Evolutionary conservation across 2,329 filamentous ascomycete species (phyloP), one percentile per base, ranked within the genome.

Genomic region (Talaromyces sp.): DNA sequence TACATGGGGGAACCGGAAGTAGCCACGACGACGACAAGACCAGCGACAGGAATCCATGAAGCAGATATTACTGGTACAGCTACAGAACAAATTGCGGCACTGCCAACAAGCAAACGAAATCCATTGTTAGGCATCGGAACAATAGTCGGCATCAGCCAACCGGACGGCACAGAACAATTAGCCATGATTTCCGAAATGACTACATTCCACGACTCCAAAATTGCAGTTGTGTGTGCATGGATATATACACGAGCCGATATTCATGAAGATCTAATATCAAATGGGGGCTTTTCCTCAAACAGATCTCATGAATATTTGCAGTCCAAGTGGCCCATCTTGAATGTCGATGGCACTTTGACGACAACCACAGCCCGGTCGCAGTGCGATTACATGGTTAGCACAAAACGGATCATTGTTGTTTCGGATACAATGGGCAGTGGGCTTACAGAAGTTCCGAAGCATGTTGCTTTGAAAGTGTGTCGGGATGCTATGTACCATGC

Each of bases 361-460:
- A 41, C 31, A n/a, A 19, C 11, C 10, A 5, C 36, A 10, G 25
- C 41, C 10, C 48, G 45, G 8, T 35, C 39, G 8, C 41, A 35
- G n/a, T 53, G 45, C 10, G 52, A 59, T 17, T 59, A 59, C 15
- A 56, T 59, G 43, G 28, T 52, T 4, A 59, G 57, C 25, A 59
- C 57, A 21, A 45, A 52, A 36, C 45, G 57, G 2, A 59, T 52
- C 10, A 56, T 59, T 56, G 53, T 40, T 1, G 31, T 59, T n/a
- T 59, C 36, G 35, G 57, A 51, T 33, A 3, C 22, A 9, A 39
- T 28, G 22, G 43, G 45, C 37, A 40, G 31, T 1, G 37, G 11
- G 31, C 22, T 56, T 4, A 56, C 40, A 43, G 7, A 4, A 37
- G 53, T 41, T 6, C 21, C 57, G 15, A 11, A 22, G 7, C 15